Conservation (phyloP, 768 basidiomycete species). For the Xerocomellus amylosporus region DNA sequence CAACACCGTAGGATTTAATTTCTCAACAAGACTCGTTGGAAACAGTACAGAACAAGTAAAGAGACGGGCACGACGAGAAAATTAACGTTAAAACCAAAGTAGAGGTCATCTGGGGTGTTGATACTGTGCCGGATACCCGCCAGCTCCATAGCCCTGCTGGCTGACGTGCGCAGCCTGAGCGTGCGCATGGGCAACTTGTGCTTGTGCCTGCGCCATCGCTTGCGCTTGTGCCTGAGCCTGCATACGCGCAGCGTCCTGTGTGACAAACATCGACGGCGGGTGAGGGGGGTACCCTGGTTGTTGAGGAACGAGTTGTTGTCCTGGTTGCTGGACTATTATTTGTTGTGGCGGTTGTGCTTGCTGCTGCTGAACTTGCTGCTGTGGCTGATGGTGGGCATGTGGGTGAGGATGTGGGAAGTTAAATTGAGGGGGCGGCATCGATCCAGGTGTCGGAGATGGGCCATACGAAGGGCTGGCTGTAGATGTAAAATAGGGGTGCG, state of each 20-base stretch:
- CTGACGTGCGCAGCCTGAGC: slow-evolving; percentile 33
- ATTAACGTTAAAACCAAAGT: neutral
- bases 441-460: slow-evolving; percentile 41
- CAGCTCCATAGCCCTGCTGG: slow-evolving; percentile 28
- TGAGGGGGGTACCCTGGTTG: slow-evolving; percentile 33
- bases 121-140: slow-evolving; percentile 32
- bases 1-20: too few relatives aligned
- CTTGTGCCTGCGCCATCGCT: slow-evolving; percentile 39
- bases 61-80: neutral
- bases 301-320: slow-evolving; percentile 37
- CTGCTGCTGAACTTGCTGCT: slow-evolving; percentile 41
- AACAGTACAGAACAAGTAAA: slow-evolving; percentile 15
- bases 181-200: slow-evolving; percentile 42
- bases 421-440: slow-evolving; percentile 67
- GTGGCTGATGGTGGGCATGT: slow-evolving; percentile 48
- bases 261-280: slow-evolving; percentile 32
- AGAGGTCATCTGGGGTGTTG: slow-evolving; percentile 30
- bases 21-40: neutral
- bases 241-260: slow-evolving; percentile 34
- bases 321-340: slow-evolving; percentile 37
- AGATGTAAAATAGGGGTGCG: slow-evolving; percentile 86
- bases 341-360: slow-evolving; percentile 43
- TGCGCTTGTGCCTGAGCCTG: slow-evolving; percentile 46
- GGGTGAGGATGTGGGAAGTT: slow-evolving; percentile 66
- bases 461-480: slow-evolving; percentile 36